These are phyloP conservation scores for Plantago coronopus DNA, from an alignment of 305 asterid species.

Conservation along the genomic window DNA sequence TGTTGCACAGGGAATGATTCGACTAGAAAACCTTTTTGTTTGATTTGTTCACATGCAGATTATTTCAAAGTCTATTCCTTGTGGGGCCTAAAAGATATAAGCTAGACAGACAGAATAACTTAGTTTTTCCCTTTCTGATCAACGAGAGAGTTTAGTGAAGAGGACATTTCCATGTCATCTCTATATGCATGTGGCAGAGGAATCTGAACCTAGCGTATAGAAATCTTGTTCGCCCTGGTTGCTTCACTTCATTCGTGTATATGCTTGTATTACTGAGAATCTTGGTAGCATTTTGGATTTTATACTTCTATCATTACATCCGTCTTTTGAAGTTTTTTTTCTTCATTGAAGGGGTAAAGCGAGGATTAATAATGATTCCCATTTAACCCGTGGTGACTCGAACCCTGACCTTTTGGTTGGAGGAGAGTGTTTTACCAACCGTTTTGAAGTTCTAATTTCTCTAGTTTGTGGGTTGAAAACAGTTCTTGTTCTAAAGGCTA, in stretches of 20 bases:
- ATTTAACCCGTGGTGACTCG: no score
- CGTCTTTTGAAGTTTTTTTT: not conserved
- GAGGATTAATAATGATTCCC: no score
- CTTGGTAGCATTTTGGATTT: not conserved
- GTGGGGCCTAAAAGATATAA: slow-evolving; percentile 13
- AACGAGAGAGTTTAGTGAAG: not conserved
- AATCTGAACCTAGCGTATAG: not conserved
- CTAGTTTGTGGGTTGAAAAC: not conserved
- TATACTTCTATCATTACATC: not conserved
- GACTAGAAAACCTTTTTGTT: not conserved
- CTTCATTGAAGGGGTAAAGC: no score
- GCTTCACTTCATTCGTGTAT: not conserved
- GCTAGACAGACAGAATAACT: not conserved
- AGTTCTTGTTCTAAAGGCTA: not conserved
- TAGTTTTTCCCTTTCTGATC: not conserved
- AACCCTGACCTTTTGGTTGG: no score
- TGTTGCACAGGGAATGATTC: not conserved
- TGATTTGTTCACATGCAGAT: not conserved
- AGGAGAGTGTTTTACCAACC: no score
- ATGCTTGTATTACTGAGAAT: not conserved
- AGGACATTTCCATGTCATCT: not conserved
- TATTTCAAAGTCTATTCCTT: not conserved
- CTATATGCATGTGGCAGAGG: not conserved
- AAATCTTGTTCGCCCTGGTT: not conserved
- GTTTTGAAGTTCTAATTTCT: not conserved